Conservation (phyloP, 257 asterid genomes). For the Haberlea rhodopensis region DNA sequence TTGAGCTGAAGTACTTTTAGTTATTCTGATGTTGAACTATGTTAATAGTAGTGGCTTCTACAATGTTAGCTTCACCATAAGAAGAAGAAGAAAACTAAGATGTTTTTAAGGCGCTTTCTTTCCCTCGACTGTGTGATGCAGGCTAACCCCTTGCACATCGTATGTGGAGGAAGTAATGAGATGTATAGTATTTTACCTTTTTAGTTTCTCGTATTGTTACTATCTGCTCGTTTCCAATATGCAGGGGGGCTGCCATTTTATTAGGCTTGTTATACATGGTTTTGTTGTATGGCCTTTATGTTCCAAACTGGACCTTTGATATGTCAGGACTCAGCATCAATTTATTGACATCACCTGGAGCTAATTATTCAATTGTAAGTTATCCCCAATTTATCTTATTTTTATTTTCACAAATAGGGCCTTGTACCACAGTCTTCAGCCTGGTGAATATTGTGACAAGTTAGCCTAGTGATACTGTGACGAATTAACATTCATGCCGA, state of each 20-base stretch:
- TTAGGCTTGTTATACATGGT: conserved; percentile 55
- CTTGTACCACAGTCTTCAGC: background rate
- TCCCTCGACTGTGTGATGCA: background rate
- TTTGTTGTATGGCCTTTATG: conserved; percentile 68
- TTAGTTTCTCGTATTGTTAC: conserved; percentile 3
- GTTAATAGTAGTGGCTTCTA: too few relatives aligned
- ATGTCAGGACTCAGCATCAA: conserved; percentile 37
- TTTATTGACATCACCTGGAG: conserved; percentile 36
- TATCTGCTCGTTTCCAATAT: conserved; percentile 27
- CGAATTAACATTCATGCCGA: background rate
- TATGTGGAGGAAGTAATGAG: conserved; percentile 10
- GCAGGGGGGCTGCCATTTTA: conserved; percentile 55
- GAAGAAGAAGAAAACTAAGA: too few relatives aligned
- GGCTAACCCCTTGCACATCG: background rate
- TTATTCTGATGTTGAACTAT: too few relatives aligned
- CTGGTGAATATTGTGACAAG: too few relatives aligned
- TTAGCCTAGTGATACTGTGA: background rate
- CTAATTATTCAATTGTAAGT: conserved; percentile 58
- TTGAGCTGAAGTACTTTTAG: too few relatives aligned
- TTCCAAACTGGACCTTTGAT: conserved; percentile 77
- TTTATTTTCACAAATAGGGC: background rate
- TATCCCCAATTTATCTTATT: background rate
- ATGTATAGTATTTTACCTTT: background rate
- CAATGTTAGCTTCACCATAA: too few relatives aligned
- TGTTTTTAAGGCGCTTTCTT: too few relatives aligned